Evolutionary conservation across 176 grass and related monocot genomes (phyloP).

Genomic region (Tillandsia fasciculata): DNA sequence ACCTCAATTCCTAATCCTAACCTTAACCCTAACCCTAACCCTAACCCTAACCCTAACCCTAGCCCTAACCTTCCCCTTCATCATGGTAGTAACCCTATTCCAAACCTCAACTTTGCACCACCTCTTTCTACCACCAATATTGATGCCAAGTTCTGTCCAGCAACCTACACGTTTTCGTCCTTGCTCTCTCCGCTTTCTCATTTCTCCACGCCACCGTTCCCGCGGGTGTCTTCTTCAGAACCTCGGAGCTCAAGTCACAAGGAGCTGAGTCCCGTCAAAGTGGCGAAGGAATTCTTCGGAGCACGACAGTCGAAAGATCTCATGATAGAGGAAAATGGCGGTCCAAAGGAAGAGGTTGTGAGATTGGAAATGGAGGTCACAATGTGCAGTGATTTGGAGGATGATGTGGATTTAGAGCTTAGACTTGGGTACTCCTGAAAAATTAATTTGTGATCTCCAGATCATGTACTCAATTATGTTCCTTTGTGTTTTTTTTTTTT

Average conservation of each 20-base stretch:
- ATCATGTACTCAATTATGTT: neutral
- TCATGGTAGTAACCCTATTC: neutral
- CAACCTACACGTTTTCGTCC: neutral
- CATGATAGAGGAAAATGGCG: neutral
- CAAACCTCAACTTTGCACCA: conserved; percentile 31
- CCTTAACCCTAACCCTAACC: neutral
- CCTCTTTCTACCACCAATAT: neutral
- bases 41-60: conserved; percentile 4
- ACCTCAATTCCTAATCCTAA: conserved; percentile 15
- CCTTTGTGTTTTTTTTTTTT: neutral
- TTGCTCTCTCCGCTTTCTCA: neutral
- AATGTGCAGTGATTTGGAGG: conserved; percentile 6
- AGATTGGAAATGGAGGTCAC: conserved; percentile 21
- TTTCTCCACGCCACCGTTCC: neutral
- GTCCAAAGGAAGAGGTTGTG: neutral
- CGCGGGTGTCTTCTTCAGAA: neutral
- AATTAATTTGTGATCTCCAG: neutral
- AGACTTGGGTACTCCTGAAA: conserved; percentile 28
- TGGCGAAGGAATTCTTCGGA: neutral
- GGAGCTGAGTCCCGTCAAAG: too few species aligned
- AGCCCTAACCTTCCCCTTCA: too few species aligned
- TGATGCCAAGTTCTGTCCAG: neutral
- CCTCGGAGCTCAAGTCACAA: neutral
- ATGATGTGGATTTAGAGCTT: conserved; percentile 42
- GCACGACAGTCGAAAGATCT: conserved; percentile 14